phyloP scores from a whole-genome alignment of 176 grass and related monocot genomes.

The Cocos nucifera region DNA sequence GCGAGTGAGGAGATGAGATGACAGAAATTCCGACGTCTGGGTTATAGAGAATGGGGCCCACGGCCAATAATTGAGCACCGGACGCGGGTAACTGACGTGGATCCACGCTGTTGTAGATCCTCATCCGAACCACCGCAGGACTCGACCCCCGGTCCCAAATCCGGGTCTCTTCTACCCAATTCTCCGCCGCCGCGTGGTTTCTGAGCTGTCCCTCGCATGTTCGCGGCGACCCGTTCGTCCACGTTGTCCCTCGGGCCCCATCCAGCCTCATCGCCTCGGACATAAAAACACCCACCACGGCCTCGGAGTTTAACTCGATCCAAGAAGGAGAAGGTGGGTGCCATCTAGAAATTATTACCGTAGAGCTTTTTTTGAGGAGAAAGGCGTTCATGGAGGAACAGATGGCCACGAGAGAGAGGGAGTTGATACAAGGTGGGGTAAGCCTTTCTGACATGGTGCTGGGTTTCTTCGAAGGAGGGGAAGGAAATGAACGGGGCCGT shows the following conservation, averaged over 20 bases:
- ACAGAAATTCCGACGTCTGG: too few relatives aligned
- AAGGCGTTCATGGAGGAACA: too few relatives aligned
- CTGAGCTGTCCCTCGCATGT: not conserved
- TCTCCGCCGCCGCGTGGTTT: not conserved
- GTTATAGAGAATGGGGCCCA: not conserved
- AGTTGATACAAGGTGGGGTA: slow-evolving; percentile 15
- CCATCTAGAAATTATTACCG: not conserved
- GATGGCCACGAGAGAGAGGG: slow-evolving; percentile 1
- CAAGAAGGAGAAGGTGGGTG: too few relatives aligned
- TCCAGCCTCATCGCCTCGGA: not conserved
- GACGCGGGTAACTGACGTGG: slow-evolving; percentile 7
- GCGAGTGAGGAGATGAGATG: too few relatives aligned
- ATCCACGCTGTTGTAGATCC: slow-evolving; percentile 5
- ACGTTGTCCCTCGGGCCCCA: not conserved
- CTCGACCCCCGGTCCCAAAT: too few relatives aligned
- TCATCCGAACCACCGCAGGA: too few relatives aligned
- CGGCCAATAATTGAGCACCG: not conserved
- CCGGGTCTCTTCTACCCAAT: not conserved
- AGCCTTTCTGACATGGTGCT: slow-evolving; percentile 64
- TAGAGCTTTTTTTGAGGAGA: too few relatives aligned
- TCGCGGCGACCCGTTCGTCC: slow-evolving; percentile 19
- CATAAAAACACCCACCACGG: not conserved
- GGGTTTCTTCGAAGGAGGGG: slow-evolving; percentile 50
- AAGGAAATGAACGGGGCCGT: slow-evolving; percentile 30
- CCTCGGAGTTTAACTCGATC: too few relatives aligned